A percentile compares a stretch with the other conserved stretches of the same genome.
phyloP scores from a whole-genome alignment of 1,284 basidiomycete species.

The Schizophyllum amplum region DNA sequence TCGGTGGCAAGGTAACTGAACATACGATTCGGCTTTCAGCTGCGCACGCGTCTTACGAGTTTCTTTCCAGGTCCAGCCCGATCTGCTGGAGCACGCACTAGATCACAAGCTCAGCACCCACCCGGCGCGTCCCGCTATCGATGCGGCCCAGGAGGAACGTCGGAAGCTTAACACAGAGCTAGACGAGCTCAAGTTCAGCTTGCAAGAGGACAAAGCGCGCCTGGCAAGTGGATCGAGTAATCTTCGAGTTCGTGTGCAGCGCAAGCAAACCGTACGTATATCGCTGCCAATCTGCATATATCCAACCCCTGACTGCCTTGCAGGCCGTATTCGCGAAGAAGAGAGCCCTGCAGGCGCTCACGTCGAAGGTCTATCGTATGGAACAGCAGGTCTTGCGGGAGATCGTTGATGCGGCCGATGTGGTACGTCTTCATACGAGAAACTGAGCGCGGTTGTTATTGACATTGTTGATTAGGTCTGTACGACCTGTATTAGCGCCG shows the following conservation, averaged over 20 bases:
- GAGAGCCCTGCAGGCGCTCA: slow-evolving; percentile 16
- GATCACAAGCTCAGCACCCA: slow-evolving; percentile 63
- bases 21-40: no score
- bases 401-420: slow-evolving; percentile 61
- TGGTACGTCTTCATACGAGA: slow-evolving; percentile 36
- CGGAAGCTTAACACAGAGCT: slow-evolving; percentile 28
- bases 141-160: slow-evolving; percentile 31
- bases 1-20: slow-evolving; percentile 48
- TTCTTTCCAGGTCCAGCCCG: slow-evolving; percentile 52
- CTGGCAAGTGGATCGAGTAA: slow-evolving; percentile 3
- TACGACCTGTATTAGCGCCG: slow-evolving; percentile 75
- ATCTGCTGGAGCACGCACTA: slow-evolving; percentile 54
- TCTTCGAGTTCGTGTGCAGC: slow-evolving; percentile 12
- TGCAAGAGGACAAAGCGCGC: slow-evolving; percentile 17
- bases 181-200: slow-evolving; percentile 13
- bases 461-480: slow-evolving; percentile 49
- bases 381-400: slow-evolving; percentile 51
- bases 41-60: no score
- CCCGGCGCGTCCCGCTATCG: slow-evolving; percentile 39
- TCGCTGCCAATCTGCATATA: no score
- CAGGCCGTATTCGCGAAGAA: background rate
- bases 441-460: slow-evolving; percentile 5
- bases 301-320: no score
- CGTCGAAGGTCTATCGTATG: slow-evolving; percentile 36
- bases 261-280: no score